A percentile compares a stretch with the other conserved stretches of the same genome.
phyloP scores from a whole-genome alignment of 345 rosid genomes.

The Ceriops zippeliana region DNA sequence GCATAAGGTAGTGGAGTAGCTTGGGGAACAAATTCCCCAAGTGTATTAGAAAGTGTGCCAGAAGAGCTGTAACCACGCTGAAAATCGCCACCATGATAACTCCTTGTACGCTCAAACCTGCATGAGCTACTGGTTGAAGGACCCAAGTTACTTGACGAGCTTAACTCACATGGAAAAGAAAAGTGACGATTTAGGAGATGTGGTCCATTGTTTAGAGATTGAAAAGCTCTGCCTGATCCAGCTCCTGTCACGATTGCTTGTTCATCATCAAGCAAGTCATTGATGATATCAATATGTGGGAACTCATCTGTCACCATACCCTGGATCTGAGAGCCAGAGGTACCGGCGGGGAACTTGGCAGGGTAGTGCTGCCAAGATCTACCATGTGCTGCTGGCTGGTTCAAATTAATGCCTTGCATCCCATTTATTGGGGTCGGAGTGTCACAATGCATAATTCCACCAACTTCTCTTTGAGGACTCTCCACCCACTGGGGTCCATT shows the following conservation, averaged over 20 bases:
- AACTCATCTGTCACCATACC: constrained; percentile 65
- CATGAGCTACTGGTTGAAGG: constrained; percentile 38
- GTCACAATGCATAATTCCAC: constrained; percentile 30
- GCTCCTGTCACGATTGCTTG: constrained; percentile 37
- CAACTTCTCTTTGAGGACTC: constrained; percentile 41
- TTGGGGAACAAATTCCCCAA: constrained; percentile 50
- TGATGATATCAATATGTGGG: constrained; percentile 92
- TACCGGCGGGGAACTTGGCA: constrained; percentile 35
- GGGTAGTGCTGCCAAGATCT: constrained; percentile 32
- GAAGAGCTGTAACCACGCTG: constrained; percentile 44
- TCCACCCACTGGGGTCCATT: constrained; percentile 66
- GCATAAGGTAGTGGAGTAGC: constrained; percentile 38
- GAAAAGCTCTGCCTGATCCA: constrained; percentile 30
- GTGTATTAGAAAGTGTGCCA: constrained; percentile 36
- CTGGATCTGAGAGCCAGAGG: constrained; percentile 51
- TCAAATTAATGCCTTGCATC: constrained; percentile 32
- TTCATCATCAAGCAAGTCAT: constrained; percentile 88
- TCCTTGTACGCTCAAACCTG: constrained; percentile 55
- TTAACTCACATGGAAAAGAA: constrained; percentile 48
- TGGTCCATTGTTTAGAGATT: constrained; percentile 33
- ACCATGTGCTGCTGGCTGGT: constrained; percentile 16
- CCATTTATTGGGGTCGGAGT: constrained; percentile 31
- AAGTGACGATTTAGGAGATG: constrained; percentile 48
- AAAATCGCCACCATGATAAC: constrained; percentile 54
- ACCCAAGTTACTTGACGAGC: constrained; percentile 39